Conservation (phyloP, 1,284 basidiomycete species). For the Puccinia hordei region DNA sequence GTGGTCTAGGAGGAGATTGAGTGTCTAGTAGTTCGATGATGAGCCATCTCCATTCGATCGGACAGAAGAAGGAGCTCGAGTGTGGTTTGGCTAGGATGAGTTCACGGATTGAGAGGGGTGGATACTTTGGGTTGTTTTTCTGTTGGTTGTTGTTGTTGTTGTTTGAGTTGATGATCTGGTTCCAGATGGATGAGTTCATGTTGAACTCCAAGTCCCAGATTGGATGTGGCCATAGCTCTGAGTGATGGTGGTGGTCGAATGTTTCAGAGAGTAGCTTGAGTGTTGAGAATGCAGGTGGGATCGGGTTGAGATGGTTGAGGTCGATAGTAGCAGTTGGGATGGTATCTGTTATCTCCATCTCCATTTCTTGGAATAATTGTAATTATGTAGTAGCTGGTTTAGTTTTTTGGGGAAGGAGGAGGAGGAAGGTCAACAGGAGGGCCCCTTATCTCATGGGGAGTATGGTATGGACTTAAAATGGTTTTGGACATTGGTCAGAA, state of each 20-base stretch:
- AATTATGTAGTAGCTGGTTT: too few relatives aligned
- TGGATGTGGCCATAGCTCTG: slow-evolving; percentile 25
- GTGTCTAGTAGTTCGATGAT: slow-evolving; percentile 19
- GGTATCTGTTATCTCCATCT: too few relatives aligned
- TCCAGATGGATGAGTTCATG: background rate
- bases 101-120: slow-evolving; percentile 4
- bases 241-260: background rate
- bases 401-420: too few relatives aligned
- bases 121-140: slow-evolving; percentile 15
- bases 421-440: too few relatives aligned
- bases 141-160: background rate
- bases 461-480: too few relatives aligned
- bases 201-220: slow-evolving; percentile 16
- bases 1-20: slow-evolving; percentile 2
- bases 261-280: slow-evolving; percentile 3
- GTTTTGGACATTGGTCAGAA: too few relatives aligned
- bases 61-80: slow-evolving; percentile 35
- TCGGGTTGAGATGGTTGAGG: background rate
- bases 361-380: too few relatives aligned
- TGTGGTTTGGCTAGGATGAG: slow-evolving; percentile 17
- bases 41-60: slow-evolving; percentile 38
- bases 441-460: too few relatives aligned
- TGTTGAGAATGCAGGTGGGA: slow-evolving; percentile 1
- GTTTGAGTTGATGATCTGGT: background rate
- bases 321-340: background rate